Evolutionary conservation across 2,329 filamentous ascomycete genomes (phyloP).

Genomic region (Beauveria sp.): DNA sequence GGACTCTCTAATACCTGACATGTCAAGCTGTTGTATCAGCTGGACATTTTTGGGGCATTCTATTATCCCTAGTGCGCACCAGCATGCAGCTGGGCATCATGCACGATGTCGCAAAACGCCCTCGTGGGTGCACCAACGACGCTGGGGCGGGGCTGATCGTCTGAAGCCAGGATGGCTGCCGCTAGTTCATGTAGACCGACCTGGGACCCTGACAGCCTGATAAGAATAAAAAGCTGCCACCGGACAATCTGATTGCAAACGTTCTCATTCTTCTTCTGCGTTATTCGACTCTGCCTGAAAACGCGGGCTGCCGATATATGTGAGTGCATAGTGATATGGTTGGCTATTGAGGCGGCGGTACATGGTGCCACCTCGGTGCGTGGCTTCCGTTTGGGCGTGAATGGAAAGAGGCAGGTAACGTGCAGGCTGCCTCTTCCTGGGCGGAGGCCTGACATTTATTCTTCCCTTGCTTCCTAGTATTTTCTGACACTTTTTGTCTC

Average conservation of each 20-base stretch:
- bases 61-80: not conserved
- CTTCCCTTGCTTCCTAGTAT: not conserved
- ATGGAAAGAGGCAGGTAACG: constrained; percentile 4
- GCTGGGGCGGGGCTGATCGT: not conserved
- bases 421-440: constrained; percentile 4
- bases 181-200: constrained; percentile 1
- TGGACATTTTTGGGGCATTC: not conserved
- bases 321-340: not conserved
- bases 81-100: not conserved
- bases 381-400: constrained; percentile 1
- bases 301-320: not conserved
- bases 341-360: not conserved
- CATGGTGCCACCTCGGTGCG: not conserved
- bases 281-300: not conserved
- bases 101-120: not conserved
- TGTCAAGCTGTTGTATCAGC: not conserved
- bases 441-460: constrained; percentile 4
- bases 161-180: not conserved
- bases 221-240: not conserved
- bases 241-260: not conserved
- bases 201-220: not conserved
- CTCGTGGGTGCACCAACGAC: constrained; percentile 2
- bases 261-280: not conserved
- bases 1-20: not conserved
- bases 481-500: not conserved